Evolutionary conservation across 2,329 filamentous ascomycete species (phyloP), one percentile per base, ranked within the genome.

Genomic region (Penicillium sp.): DNA sequence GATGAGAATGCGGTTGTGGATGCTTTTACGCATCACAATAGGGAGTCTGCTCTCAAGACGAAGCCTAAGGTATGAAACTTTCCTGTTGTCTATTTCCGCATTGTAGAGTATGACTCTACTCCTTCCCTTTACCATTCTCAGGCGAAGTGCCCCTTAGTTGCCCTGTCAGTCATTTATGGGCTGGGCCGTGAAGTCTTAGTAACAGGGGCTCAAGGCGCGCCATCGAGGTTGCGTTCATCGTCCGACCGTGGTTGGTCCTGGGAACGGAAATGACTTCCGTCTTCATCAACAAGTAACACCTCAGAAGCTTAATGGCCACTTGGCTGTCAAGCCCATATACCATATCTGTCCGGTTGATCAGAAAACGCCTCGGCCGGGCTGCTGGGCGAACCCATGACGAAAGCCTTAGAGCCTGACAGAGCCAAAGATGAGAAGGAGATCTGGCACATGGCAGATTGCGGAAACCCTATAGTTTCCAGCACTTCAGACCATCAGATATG

Each of bases 1-100:
- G 78, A 83, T 51, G 80, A 84, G 55, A 79, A 82, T 57, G 82
- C 82, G 45, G 85, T 81, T 16, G 72, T 94, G 5, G 80, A 83
- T 60, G 88, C 87, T 1, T 96, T 96, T 71, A 80, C 83, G 19
- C 79, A 78, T 40, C 78, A 81, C 61, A 97, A 96, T 65, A 76
- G 82, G 60, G 84, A 85, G 55, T 88, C 84, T 57, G 90, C 91
- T 13, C 78, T 97, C 47, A 96, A 95, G 79, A 93, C 84, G 35
- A 87, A 87, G 67, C 92, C 92, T 4, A 93, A 92, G 84, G 90
- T 91, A 71, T 38, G 61, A 49, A 70, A 81, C 42, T 52, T 5
- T 27, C 52, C 39, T 26, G 32, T 43, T 40, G 35, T 36, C n/a
- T 39, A 35, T 42, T 32, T 19, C 35, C 47, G 34, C 16, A 18